Percentiles rank a stretch among this genome's conserved stretches.
phyloP scores from a whole-genome alignment of 495 filamentous ascomycete genomes.

The Xylaria venustula region DNA sequence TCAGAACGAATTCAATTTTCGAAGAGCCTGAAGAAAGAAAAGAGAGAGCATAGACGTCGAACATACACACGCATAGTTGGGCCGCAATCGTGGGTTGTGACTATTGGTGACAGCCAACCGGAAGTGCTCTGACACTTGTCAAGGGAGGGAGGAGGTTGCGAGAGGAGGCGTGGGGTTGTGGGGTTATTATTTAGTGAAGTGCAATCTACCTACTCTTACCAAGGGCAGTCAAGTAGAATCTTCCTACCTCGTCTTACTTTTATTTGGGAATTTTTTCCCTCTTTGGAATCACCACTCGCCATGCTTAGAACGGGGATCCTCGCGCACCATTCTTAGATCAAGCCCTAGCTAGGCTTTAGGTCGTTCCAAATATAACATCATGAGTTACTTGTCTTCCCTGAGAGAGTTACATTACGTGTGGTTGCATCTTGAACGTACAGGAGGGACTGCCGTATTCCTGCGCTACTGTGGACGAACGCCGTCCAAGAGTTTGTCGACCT shows the following conservation, averaged over 20 bases:
- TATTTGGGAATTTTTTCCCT: background rate
- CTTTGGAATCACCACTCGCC: background rate
- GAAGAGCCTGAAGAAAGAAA: too few species aligned
- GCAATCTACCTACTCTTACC: background rate
- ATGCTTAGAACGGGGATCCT: too few species aligned
- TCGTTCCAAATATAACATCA: too few species aligned
- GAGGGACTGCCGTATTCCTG: background rate
- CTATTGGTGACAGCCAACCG: conserved; percentile 24
- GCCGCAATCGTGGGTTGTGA: conserved; percentile 24
- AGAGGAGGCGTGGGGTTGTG: conserved; percentile 30
- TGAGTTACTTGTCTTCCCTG: too few species aligned
- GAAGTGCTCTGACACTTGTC: conserved; percentile 28
- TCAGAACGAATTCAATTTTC: too few species aligned
- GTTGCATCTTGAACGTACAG: background rate
- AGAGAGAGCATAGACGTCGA: background rate
- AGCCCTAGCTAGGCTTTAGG: too few species aligned
- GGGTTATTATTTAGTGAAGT: conserved; percentile 5
- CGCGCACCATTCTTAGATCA: too few species aligned
- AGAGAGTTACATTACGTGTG: too few species aligned
- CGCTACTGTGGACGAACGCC: background rate
- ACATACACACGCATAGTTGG: background rate
- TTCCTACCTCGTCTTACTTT: background rate
- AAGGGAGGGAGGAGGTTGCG: conserved; percentile 10
- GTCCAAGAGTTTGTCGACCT: background rate
- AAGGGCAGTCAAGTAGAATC: background rate